Evolutionary conservation across 176 grass and related monocot genomes (phyloP), one percentile per base, ranked within the genome.

Genomic region (Eragrostis curvula): DNA sequence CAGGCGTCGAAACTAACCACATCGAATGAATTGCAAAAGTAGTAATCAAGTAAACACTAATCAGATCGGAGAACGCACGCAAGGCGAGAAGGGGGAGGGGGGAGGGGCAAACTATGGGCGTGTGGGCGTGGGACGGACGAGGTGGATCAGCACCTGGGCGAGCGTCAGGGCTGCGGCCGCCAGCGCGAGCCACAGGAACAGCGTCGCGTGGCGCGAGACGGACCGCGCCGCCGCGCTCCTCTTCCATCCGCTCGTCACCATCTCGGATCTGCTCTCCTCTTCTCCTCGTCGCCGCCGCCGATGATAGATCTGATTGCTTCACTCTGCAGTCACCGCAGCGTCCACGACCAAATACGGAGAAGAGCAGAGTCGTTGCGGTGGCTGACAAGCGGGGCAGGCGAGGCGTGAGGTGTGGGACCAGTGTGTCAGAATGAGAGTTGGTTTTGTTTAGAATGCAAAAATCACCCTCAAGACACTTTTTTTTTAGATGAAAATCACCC

Each of bases 111-210:
- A 39, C 30, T 11, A 77, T 29, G n/a, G 75, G 61, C 10, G n/a
- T 61, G 71, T 69, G 61, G 47, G 77, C 28, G 46, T n/a, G 44
- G 47, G 81, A 92, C 81, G 81, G 83, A 90, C 87, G 68, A 89
- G 75, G 71, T 74, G 59, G 62, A 97, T 18, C 84, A 93, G 82
- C 88, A 98, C 96, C 96, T 98, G 92, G 88, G 90, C 90, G 74
- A 95, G 87, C 82, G 68, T 87, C 75, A 98, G 69, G 48, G 86
- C 80, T 62, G 79, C 78, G 67, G 75, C 83, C 88, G 92, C 50
- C 62, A 93, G 78, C 79, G 89, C 40, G 20, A 95, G 75, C 90
- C 92, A 98, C 60, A 87, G 53, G 70, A 70, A 87, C 53, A 91
- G 36, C 66, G 83, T 60, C 47, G 67, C 25, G 21, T 83, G 74